Evolutionary conservation across 805 yeast genomes (phyloP), one percentile per base, ranked within the genome.

Genomic region (Lipomyces yamanashiensis): DNA sequence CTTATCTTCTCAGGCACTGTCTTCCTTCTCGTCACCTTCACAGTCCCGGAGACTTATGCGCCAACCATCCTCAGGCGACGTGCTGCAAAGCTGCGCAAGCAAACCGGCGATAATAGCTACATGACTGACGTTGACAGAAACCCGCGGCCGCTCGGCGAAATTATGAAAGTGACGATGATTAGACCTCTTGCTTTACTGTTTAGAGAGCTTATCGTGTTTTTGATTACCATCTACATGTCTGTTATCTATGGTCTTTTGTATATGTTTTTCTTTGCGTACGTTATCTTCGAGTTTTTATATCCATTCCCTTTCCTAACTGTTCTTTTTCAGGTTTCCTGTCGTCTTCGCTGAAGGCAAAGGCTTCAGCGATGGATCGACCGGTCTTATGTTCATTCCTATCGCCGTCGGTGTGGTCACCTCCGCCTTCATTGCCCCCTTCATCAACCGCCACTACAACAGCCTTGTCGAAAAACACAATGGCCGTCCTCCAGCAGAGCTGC

Each of bases 331-430:
- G 68, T 19, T 21, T 71, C 89, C 90, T 10, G 84, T 84, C 67
- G 84, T 86, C 8, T 85, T 86, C 71, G 73, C 71, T 19, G 80
- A 77, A 61, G 84, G 84, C 39, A 87, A 84, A 71, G 76, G 78
- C 13, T 87, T 83, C 73, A 71, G 74, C 19, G 74, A 79, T 56
- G 85, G 86, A 67, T 82, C 80, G 36, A 84, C 84, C 41, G 92
- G 90, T 52, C 77, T 87, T 56, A 84, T 89, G 1, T 89, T 87
- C 74, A 70, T 88, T 47, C 85, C 89, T 8, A 75, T 91, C 37
- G 88, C 85, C 0, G 85, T 93, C 0, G 97, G 96, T 69, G 83
- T 88, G 51, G 86, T 92, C 40, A 84, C 89, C 71, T 93, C 74
- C 75, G 66, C 73, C 2, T 70, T 70, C 28, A 19, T 71, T 1